phyloP scores from a whole-genome alignment of 2,329 filamentous ascomycete genomes.

The Colletotrichum magnum region DNA sequence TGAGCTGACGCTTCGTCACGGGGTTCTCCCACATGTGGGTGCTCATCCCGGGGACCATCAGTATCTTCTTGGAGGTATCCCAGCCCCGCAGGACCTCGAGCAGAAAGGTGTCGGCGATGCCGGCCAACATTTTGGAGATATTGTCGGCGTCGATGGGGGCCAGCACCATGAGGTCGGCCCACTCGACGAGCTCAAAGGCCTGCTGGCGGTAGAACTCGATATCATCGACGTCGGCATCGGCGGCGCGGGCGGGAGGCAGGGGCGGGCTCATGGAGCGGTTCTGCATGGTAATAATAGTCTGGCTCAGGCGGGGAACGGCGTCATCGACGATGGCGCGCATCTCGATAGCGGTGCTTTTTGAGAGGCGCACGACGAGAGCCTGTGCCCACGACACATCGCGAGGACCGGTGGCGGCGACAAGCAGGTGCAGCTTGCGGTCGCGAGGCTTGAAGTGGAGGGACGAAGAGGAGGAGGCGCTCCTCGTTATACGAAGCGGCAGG shows the following conservation, averaged over 20 bases:
- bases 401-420: conserved; percentile 76
- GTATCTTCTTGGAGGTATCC: conserved; percentile 87
- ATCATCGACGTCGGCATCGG: conserved; percentile 56
- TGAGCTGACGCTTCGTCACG: conserved; percentile 88
- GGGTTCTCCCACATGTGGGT: conserved; percentile 91
- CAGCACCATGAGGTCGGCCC: conserved; percentile 89
- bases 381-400: conserved; percentile 77
- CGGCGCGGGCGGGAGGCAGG: conserved; percentile 50
- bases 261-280: conserved; percentile 61
- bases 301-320: conserved; percentile 72
- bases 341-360: conserved; percentile 74
- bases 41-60: conserved; percentile 92
- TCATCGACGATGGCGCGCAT: conserved; percentile 76
- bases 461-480: conserved; percentile 50
- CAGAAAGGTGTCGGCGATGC: conserved; percentile 84
- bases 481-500: conserved; percentile 37
- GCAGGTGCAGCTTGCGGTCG: conserved; percentile 68
- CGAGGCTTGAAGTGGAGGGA: conserved; percentile 53
- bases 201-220: conserved; percentile 67
- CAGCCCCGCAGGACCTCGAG: conserved; percentile 87
- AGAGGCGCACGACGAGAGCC: conserved; percentile 75
- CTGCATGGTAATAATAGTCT: conserved; percentile 73
- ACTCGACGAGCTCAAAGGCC: conserved; percentile 80
- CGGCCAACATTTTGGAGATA: conserved; percentile 88
- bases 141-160: conserved; percentile 88